phyloP scores from a whole-genome alignment of 441 rosid genomes.

The Jatropha podagrica region DNA sequence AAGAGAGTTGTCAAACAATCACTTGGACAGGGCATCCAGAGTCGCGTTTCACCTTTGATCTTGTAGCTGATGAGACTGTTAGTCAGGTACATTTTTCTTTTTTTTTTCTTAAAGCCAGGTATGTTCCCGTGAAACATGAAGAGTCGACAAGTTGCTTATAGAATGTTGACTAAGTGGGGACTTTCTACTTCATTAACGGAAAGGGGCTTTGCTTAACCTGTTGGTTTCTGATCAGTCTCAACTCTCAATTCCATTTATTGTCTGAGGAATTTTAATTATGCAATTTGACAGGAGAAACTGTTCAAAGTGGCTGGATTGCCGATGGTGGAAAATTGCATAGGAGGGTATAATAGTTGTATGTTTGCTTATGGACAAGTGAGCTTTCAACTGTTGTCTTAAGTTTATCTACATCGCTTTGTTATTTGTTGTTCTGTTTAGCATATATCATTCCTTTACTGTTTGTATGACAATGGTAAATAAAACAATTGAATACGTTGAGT shows the following conservation, averaged over 20 bases:
- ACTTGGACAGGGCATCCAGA: conserved; percentile 96
- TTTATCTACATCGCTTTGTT: neutral
- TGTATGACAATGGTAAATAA: no score
- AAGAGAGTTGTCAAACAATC: conserved; percentile 79
- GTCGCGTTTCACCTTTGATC: conserved; percentile 89
- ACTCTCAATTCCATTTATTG: neutral
- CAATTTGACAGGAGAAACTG: conserved; percentile 63
- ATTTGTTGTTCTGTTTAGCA: no score
- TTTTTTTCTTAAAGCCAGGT: neutral
- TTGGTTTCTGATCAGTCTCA: neutral
- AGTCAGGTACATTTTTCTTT: conserved; percentile 56
- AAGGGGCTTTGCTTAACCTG: no score
- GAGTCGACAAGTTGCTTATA: no score
- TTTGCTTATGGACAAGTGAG: conserved; percentile 98
- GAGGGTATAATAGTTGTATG: conserved; percentile 98
- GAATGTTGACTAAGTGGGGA: no score
- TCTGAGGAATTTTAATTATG: conserved; percentile 13
- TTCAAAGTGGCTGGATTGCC: conserved; percentile 96
- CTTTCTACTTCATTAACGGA: no score
- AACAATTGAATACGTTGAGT: neutral
- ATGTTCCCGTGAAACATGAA: no score
- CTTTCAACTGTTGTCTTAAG: conserved; percentile 11
- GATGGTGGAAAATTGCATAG: conserved; percentile 95
- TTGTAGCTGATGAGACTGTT: conserved; percentile 88
- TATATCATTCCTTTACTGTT: no score